These are phyloP conservation scores for Sistotremastrum suecicum DNA, from an alignment of 768 basidiomycete species.

Conservation along the genomic window DNA sequence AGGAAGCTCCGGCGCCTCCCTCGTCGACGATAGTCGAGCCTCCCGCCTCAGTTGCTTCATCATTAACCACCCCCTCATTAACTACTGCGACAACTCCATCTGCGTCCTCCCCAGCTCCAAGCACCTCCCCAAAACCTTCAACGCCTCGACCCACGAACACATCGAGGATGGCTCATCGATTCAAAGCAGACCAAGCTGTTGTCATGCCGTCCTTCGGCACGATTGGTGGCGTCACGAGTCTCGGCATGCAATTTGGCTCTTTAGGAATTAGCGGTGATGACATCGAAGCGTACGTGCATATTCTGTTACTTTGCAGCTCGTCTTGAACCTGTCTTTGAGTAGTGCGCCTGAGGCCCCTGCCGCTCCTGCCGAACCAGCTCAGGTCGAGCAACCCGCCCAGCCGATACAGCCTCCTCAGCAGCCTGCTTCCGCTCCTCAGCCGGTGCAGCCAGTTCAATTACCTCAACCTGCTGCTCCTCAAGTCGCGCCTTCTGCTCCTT, in stretches of 20 bases:
- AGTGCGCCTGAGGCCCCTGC: slow-evolving; percentile 2
- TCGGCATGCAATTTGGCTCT: slow-evolving; percentile 87
- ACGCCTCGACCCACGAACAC: slow-evolving; percentile 35
- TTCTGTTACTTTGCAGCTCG: too few species aligned
- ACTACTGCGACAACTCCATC: slow-evolving; percentile 23
- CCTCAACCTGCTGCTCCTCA: neutral
- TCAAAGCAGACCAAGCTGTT: slow-evolving; percentile 71
- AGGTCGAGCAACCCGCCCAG: slow-evolving; percentile 5
- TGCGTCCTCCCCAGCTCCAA: slow-evolving; percentile 28
- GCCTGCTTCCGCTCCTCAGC: slow-evolving; percentile 7
- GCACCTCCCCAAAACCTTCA: slow-evolving; percentile 19
- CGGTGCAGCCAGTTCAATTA: neutral
- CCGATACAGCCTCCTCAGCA: slow-evolving; percentile 16
- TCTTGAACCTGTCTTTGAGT: too few species aligned
- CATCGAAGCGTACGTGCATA: slow-evolving; percentile 22
- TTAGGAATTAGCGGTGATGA: slow-evolving; percentile 60
- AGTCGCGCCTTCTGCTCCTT: neutral
- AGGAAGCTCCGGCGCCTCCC: slow-evolving; percentile 2
- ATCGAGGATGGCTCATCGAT: slow-evolving; percentile 42
- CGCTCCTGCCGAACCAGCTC: slow-evolving; percentile 14
- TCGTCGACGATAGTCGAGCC: slow-evolving; percentile 1
- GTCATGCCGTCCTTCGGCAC: slow-evolving; percentile 61
- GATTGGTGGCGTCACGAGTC: slow-evolving; percentile 46
- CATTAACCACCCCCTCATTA: slow-evolving; percentile 14
- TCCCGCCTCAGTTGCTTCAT: slow-evolving; percentile 4